These are phyloP conservation scores for Scutellaria barbata DNA, from an alignment of 257 asterid species.

Conservation along the genomic window DNA sequence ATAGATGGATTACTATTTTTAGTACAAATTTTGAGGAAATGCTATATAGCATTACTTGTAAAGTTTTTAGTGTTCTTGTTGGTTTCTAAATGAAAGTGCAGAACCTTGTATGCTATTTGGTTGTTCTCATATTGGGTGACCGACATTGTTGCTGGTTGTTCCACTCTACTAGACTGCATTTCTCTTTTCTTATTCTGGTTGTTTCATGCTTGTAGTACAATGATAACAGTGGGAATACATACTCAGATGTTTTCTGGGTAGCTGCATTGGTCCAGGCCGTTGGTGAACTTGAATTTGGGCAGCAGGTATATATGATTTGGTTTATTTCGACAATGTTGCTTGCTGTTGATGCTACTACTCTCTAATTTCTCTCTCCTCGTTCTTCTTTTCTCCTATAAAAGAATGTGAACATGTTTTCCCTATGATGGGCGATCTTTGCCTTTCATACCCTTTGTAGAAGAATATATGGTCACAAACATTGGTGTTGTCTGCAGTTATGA, in stretches of 20 bases:
- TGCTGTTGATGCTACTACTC: slow-evolving; percentile 4
- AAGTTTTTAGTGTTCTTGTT: slow-evolving; percentile 9
- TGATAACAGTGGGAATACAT: slow-evolving; percentile 90
- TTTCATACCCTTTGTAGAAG: neutral
- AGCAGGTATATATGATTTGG: slow-evolving; percentile 67
- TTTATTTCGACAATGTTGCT: slow-evolving; percentile 13
- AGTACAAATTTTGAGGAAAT: slow-evolving; percentile 1
- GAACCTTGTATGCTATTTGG: neutral
- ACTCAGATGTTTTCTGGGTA: slow-evolving; percentile 95
- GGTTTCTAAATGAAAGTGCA: slow-evolving; percentile 7
- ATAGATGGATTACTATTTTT: slow-evolving; percentile 14
- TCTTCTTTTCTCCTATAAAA: neutral
- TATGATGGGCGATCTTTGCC: neutral
- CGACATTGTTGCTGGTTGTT: slow-evolving; percentile 7
- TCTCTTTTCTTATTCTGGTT: slow-evolving; percentile 16
- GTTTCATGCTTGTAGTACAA: slow-evolving; percentile 62
- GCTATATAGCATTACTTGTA: slow-evolving; percentile 2
- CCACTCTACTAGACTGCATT: slow-evolving; percentile 15
- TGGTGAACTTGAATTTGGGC: slow-evolving; percentile 97
- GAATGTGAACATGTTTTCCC: neutral
- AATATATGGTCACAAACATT: neutral
- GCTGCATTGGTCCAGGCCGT: slow-evolving; percentile 89
- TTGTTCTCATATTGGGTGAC: slow-evolving; percentile 19
- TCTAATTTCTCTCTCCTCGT: neutral
- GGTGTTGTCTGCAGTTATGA: neutral